These are phyloP conservation scores for Chaetomiaceae sp. DNA, from an alignment of 2,329 filamentous ascomycete genomes.

Conservation along the genomic window DNA sequence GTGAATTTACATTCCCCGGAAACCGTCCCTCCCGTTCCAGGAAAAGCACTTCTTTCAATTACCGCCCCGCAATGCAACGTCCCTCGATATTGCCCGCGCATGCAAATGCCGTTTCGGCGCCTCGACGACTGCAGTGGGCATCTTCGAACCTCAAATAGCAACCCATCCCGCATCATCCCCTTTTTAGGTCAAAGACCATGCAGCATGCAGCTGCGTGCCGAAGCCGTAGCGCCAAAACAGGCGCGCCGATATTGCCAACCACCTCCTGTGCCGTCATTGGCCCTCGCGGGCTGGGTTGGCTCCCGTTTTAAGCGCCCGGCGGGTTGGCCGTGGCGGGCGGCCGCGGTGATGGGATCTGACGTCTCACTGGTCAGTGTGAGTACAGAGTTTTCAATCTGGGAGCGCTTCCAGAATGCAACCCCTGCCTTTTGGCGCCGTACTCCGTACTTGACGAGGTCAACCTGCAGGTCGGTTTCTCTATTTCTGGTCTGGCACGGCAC, in stretches of 20 bases:
- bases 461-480: background rate
- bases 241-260: background rate
- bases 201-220: background rate
- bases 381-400: no score
- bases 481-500: constrained; percentile 1
- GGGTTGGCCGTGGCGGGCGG: background rate
- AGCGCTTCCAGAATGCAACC: background rate
- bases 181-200: background rate
- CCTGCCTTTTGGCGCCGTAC: background rate
- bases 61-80: background rate
- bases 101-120: background rate
- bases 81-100: background rate
- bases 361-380: background rate
- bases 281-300: background rate
- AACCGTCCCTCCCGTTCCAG: background rate
- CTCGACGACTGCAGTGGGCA: no score
- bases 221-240: background rate
- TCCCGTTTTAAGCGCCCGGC: no score
- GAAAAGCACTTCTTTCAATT: background rate
- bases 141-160: background rate
- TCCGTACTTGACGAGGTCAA: background rate
- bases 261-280: background rate
- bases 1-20: background rate
- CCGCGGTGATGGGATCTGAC: background rate
- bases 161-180: background rate